A percentile compares a stretch with the other conserved stretches of the same genome.
Conservation (phyloP, 495 filamentous ascomycete genomes). For the Aspergillus bridgeri region DNA sequence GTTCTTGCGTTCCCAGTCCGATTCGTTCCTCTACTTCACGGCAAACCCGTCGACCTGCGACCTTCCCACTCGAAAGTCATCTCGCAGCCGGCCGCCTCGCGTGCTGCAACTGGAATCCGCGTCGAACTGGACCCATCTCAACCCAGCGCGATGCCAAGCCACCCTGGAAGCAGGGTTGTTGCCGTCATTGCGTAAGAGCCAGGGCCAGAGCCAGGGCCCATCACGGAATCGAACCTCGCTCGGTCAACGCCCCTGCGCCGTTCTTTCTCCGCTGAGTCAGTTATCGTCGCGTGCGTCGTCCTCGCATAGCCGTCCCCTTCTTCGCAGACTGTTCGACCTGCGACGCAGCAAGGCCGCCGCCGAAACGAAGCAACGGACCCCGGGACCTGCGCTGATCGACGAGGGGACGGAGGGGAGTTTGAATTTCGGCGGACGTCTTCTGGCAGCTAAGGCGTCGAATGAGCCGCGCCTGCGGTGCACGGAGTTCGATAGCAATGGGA, state of each 20-base stretch:
- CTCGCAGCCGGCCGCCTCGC: slow-evolving; percentile 3
- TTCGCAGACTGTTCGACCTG: slow-evolving; percentile 53
- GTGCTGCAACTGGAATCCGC: slow-evolving; percentile 15
- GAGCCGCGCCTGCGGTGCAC: slow-evolving; percentile 86
- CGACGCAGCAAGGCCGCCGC: slow-evolving; percentile 28
- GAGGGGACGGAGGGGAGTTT: slow-evolving; percentile 39
- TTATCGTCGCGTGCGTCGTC: slow-evolving; percentile 34
- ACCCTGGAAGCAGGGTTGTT: slow-evolving; percentile 12
- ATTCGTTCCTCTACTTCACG: slow-evolving; percentile 48
- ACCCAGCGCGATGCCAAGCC: slow-evolving; percentile 12
- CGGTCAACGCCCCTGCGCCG: neutral
- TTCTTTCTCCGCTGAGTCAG: neutral
- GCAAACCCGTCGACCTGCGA: slow-evolving; percentile 35
- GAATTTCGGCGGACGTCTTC: slow-evolving; percentile 51
- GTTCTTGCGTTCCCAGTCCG: slow-evolving; percentile 60
- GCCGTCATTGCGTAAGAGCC: slow-evolving; percentile 2
- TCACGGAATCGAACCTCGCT: slow-evolving; percentile 14
- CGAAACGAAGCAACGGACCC: slow-evolving; percentile 22
- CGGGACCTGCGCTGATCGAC: slow-evolving; percentile 29
- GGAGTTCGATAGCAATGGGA: slow-evolving; percentile 89
- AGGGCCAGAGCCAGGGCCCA: slow-evolving; percentile 2
- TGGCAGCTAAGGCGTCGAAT: slow-evolving; percentile 69
- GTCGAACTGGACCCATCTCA: slow-evolving; percentile 25
- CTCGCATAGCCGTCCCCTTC: slow-evolving; percentile 46
- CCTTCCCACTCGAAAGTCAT: slow-evolving; percentile 2